Percentiles rank a stretch among this genome's conserved stretches.
Evolutionary conservation across 768 basidiomycete genomes (phyloP).

Genomic region (Galerina sulciceps): DNA sequence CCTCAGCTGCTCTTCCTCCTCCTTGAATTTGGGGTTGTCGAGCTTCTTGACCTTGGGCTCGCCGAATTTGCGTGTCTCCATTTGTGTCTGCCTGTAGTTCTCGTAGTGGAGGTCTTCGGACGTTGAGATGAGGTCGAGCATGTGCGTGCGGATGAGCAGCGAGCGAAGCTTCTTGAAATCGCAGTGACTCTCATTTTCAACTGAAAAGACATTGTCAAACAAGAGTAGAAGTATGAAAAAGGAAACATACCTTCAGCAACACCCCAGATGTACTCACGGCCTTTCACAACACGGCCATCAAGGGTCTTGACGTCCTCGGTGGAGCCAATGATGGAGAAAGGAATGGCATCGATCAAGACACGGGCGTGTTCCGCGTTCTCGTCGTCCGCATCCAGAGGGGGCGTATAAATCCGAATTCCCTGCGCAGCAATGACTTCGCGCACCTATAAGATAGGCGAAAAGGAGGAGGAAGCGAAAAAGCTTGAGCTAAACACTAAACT

Average conservation of each 20-base stretch:
- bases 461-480: slow-evolving; percentile 15
- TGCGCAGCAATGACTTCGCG: slow-evolving; percentile 91
- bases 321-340: slow-evolving; percentile 98
- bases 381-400: slow-evolving; percentile 90
- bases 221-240: neutral
- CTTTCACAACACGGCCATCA: slow-evolving; percentile 94
- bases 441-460: slow-evolving; percentile 49
- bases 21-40: slow-evolving; percentile 99
- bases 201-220: slow-evolving; percentile 40
- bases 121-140: slow-evolving; percentile 96
- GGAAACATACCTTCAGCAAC: slow-evolving; percentile 87
- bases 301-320: slow-evolving; percentile 91
- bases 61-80: slow-evolving; percentile 99
- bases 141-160: slow-evolving; percentile 94
- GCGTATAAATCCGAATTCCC: slow-evolving; percentile 93
- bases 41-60: slow-evolving; percentile 98
- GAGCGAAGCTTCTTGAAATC: slow-evolving; percentile 98
- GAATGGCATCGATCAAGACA: slow-evolving; percentile 87
- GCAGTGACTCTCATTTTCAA: slow-evolving; percentile 99
- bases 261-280: slow-evolving; percentile 99
- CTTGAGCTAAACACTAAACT: slow-evolving; percentile 10
- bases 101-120: slow-evolving; percentile 98
- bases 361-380: slow-evolving; percentile 88
- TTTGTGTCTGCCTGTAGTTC: slow-evolving; percentile 96
- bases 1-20: slow-evolving; percentile 95